Evolutionary conservation across 192 early-diverging fungal species (phyloP).

Genomic region (Phycomyces nitens): DNA sequence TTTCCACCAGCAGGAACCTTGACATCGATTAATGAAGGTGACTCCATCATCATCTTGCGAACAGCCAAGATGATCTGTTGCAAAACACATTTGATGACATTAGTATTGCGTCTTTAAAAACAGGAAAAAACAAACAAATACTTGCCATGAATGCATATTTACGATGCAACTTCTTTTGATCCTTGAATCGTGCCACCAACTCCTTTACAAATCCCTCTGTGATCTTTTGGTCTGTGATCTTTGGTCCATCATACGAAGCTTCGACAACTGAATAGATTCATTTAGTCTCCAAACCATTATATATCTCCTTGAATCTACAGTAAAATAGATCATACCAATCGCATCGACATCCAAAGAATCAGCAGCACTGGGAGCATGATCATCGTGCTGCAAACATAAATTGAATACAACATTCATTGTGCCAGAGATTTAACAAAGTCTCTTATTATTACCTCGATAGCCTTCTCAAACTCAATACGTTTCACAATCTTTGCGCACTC

Average conservation of each 20-base stretch:
- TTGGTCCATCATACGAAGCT: slow-evolving; percentile 82
- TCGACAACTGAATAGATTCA: slow-evolving; percentile 53
- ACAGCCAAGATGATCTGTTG: slow-evolving; percentile 71
- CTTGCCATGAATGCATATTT: slow-evolving; percentile 79
- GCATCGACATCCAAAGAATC: slow-evolving; percentile 62
- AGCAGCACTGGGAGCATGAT: slow-evolving; percentile 31
- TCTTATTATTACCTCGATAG: slow-evolving; percentile 67
- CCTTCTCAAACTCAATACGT: slow-evolving; percentile 87
- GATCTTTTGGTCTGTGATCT: slow-evolving; percentile 59
- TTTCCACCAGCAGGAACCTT: slow-evolving; percentile 65
- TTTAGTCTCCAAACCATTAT: too few species aligned
- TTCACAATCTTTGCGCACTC: slow-evolving; percentile 92
- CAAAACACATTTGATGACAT: background rate
- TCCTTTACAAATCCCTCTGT: slow-evolving; percentile 75
- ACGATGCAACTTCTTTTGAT: slow-evolving; percentile 87
- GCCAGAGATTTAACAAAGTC: too few species aligned
- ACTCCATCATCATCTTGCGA: slow-evolving; percentile 68
- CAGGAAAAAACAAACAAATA: too few species aligned
- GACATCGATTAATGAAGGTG: slow-evolving; percentile 84
- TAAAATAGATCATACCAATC: slow-evolving; percentile 55
- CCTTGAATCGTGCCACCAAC: slow-evolving; percentile 75
- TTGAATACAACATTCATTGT: background rate
- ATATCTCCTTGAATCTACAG: too few species aligned
- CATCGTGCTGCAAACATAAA: slow-evolving; percentile 18
- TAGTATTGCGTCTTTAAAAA: too few species aligned